Evolutionary conservation across 2,329 filamentous ascomycete species (phyloP).

Genomic region (Huntiella moniliformis): DNA sequence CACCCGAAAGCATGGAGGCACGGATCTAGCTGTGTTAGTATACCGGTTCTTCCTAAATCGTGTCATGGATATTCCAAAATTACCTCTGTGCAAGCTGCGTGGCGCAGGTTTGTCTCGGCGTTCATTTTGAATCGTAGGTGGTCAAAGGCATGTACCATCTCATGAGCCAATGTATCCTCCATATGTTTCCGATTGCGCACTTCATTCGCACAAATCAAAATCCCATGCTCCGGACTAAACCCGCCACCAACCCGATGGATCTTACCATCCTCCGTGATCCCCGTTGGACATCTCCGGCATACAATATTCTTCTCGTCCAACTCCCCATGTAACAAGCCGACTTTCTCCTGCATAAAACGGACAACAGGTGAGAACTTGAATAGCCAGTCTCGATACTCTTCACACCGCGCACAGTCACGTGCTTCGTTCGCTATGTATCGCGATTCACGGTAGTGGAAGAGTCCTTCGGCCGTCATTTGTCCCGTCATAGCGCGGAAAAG

Average conservation of each 20-base stretch:
- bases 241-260: conserved; percentile 55
- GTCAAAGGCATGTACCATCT: conserved; percentile 97
- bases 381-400: conserved; percentile 65
- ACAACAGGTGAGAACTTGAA: conserved; percentile 72
- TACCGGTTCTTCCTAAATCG: conserved; percentile 9
- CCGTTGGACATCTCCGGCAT: conserved; percentile 57
- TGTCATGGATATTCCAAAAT: conserved; percentile 1
- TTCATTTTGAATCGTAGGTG: conserved; percentile 83
- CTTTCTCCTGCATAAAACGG: conserved; percentile 69
- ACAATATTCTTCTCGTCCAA: conserved; percentile 58
- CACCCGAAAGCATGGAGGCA: conserved; percentile 78
- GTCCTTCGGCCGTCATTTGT: conserved; percentile 47
- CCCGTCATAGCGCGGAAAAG: conserved; percentile 70
- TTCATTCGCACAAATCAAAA: conserved; percentile 83
- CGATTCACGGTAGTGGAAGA: conserved; percentile 58
- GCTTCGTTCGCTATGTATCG: conserved; percentile 59
- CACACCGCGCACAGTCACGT: conserved; percentile 62
- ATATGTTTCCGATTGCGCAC: conserved; percentile 61
- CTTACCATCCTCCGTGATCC: conserved; percentile 35
- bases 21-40: conserved; percentile 44
- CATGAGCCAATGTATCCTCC: conserved; percentile 87
- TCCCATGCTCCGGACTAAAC: conserved; percentile 72
- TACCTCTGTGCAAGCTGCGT: conserved; percentile 89
- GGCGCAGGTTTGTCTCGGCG: conserved; percentile 56
- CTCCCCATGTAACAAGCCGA: conserved; percentile 57